Evolutionary conservation across 352 stramenopile species (phyloP), one percentile per base, ranked within the genome.

Genomic region (Pythium rhizo-oryzae): DNA sequence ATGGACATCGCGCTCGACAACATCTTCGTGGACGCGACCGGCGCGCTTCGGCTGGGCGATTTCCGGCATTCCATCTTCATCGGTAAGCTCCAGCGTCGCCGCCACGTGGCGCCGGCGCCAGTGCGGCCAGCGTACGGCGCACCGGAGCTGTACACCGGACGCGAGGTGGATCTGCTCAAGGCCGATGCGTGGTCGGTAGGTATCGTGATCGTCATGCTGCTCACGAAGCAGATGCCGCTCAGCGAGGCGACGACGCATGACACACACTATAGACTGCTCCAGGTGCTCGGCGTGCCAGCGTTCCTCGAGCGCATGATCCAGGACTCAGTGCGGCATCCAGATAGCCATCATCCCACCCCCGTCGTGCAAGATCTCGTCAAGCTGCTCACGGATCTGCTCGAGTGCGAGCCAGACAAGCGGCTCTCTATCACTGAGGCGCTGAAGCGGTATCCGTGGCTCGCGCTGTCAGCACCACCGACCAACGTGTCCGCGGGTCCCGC

Each of bases 171-270:
- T 54, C 47, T 73, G 11, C 9, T 68, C 16, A 76, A 74, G 65
- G 58, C 65, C 15, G 72, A 79, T 18, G 66, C 70, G n/a, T 79
- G 72, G 69, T 79, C 72, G 2, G 21, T 77, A 1, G 72, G 72
- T 3, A 62, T 79, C 44, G 62, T 76, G 9, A 58, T 79, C 15
- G 46, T 68, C 18, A 76, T 69, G 66, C 23, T 77, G 24, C 35
- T 74, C 4, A 74, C 70, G 6, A 62, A 54, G 55, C 39, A 66
- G 25, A 41, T 16, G 1, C 67, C 61, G 4, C 33, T 70, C 7
- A 56, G 55, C 9, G 67, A 74, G 24, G 56, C 67, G 1, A 67
- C 67, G 19, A 55, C 39, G 8, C 21, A 49, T 21, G 56, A 74
- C 37, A 44, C 28, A 4, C 54, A 74, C 41, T 74, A 67, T 47